Percentiles rank a stretch among this genome's conserved stretches.
Evolutionary conservation across 306 rosid species (phyloP).

Genomic region (Quercus variabilis): DNA sequence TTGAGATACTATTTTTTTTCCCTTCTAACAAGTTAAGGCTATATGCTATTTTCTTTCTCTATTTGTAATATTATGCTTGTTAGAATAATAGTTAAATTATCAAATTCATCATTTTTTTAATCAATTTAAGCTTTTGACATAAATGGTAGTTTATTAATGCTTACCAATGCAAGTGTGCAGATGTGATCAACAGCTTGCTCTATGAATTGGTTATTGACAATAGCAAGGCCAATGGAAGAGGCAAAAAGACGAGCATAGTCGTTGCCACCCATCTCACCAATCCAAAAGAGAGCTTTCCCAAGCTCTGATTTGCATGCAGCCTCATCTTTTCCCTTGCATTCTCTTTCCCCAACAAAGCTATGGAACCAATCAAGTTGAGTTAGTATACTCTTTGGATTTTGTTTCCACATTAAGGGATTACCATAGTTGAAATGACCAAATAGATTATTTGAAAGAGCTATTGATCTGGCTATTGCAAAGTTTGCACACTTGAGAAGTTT

Average conservation of each 20-base stretch:
- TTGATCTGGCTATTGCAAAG: constrained; percentile 25
- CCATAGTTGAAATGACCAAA: neutral
- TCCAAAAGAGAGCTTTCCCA: constrained; percentile 14
- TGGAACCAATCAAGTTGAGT: constrained; percentile 23
- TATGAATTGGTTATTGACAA: neutral
- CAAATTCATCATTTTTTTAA: too few species aligned
- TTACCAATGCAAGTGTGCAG: neutral
- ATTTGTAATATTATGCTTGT: too few species aligned
- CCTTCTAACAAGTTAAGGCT: too few species aligned
- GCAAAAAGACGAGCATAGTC: constrained; percentile 21
- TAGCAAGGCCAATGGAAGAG: constrained; percentile 1
- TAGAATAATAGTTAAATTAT: too few species aligned
- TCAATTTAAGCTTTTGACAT: too few species aligned
- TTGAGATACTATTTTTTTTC: too few species aligned
- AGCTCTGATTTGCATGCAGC: neutral
- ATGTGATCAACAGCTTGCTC: neutral
- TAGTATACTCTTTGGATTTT: neutral
- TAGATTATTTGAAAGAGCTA: neutral
- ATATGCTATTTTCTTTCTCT: too few species aligned
- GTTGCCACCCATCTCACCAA: constrained; percentile 22
- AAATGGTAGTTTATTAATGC: neutral
- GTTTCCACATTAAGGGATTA: constrained; percentile 14
- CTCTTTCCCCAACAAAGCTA: neutral
- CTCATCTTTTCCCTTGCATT: neutral
- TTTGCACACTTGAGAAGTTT: neutral